Evolutionary conservation across 2,329 filamentous ascomycete species (phyloP).

Genomic region (Neoarthrinium moseri): DNA sequence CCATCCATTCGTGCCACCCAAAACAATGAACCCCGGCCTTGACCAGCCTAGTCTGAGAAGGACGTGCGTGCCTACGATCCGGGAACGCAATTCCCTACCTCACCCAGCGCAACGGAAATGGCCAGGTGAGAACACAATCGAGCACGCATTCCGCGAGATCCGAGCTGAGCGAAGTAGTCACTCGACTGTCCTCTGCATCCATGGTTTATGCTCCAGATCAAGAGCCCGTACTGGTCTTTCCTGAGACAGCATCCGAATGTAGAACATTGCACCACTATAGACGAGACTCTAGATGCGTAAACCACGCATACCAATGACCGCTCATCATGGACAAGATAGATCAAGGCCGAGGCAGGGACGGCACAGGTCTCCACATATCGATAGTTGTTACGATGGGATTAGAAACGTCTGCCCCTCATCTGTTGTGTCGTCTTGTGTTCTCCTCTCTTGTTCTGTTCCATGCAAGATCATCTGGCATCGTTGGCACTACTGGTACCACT

Average conservation of each 20-base stretch:
- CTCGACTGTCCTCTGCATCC: slow-evolving; percentile 3
- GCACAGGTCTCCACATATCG: not conserved
- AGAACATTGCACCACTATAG: not conserved
- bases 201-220: not conserved
- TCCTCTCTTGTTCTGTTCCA: slow-evolving; percentile 4
- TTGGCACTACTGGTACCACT: not conserved
- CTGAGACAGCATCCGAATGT: not conserved
- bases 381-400: not conserved
- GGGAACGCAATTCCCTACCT: slow-evolving; percentile 1
- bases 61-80: slow-evolving; percentile 11
- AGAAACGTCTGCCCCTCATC: slow-evolving; percentile 3
- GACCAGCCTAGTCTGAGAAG: slow-evolving; percentile 11
- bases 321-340: no score
- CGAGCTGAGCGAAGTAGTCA: slow-evolving; percentile 5
- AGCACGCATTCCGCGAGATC: slow-evolving; percentile 5
- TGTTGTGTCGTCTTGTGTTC: slow-evolving; percentile 2
- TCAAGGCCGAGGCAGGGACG: not conserved
- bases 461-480: not conserved
- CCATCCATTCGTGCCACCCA: slow-evolving; percentile 25
- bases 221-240: not conserved
- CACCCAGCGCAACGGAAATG: not conserved
- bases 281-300: not conserved
- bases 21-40: slow-evolving; percentile 21
- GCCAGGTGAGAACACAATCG: not conserved
- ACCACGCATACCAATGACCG: not conserved